Conservation (phyloP, 2,329 filamentous ascomycete genomes). For the Mycosphaerella sp. region DNA sequence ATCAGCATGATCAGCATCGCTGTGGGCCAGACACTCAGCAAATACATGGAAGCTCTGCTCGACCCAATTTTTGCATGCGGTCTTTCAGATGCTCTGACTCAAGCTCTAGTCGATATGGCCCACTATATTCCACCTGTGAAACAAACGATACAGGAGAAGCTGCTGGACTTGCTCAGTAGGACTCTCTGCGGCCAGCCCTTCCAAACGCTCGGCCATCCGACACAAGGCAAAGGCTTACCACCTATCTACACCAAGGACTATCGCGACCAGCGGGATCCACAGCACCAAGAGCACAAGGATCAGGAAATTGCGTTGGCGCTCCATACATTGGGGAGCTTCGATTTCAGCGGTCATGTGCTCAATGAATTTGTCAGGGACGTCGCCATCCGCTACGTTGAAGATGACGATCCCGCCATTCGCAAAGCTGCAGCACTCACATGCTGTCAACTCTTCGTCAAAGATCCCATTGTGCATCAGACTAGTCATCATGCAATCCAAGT, state of each 20-base stretch:
- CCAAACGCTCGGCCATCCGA: constrained; percentile 82
- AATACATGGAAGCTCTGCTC: constrained; percentile 93
- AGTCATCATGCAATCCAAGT: constrained; percentile 96
- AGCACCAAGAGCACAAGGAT: constrained; percentile 72
- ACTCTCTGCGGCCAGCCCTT: constrained; percentile 91
- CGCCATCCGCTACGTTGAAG: constrained; percentile 95
- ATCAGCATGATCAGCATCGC: constrained; percentile 94
- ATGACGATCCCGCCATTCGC: constrained; percentile 86
- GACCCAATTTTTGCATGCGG: constrained; percentile 97
- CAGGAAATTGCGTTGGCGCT: constrained; percentile 86
- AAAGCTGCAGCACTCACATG: constrained; percentile 94
- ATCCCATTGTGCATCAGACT: constrained; percentile 96
- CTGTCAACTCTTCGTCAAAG: constrained; percentile 93
- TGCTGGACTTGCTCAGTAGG: constrained; percentile 90
- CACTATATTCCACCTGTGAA: constrained; percentile 97
- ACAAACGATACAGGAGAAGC: constrained; percentile 82
- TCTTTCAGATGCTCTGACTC: constrained; percentile 84
- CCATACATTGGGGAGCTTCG: constrained; percentile 94
- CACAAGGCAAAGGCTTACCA: constrained; percentile 72
- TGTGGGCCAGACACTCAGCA: constrained; percentile 92
- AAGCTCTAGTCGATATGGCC: constrained; percentile 95
- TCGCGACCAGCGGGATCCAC: constrained; percentile 78
- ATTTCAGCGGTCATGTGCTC: constrained; percentile 83
- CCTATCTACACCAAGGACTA: constrained; percentile 61
- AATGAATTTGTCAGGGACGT: constrained; percentile 99